These are phyloP conservation scores for Beauveria rudraprayagi DNA, from an alignment of 2,329 filamentous ascomycete genomes.

Conservation along the genomic window DNA sequence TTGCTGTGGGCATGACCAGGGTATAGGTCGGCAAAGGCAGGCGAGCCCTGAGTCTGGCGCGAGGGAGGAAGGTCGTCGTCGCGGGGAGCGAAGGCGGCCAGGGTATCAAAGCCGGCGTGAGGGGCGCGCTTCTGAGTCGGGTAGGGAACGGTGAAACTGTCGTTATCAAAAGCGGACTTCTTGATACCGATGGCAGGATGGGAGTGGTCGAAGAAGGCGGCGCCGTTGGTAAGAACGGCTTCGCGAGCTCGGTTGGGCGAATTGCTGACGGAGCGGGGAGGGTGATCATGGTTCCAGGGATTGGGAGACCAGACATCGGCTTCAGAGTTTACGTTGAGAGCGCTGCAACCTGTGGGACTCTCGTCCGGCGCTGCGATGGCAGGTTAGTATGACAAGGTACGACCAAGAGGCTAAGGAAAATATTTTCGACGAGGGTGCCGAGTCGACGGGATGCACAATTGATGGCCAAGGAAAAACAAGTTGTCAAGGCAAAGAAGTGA, in stretches of 20 bases:
- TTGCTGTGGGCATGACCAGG: slow-evolving; percentile 33
- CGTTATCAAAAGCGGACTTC: slow-evolving; percentile 20
- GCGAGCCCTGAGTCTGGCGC: slow-evolving; percentile 41
- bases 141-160: slow-evolving; percentile 20
- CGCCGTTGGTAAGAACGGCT: slow-evolving; percentile 34
- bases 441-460: not conserved
- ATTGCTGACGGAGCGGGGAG: slow-evolving; percentile 38
- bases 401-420: not conserved
- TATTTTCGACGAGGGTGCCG: not conserved
- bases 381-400: not conserved
- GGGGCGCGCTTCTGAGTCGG: slow-evolving; percentile 24
- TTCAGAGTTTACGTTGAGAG: slow-evolving; percentile 61
- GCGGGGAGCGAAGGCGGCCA: slow-evolving; percentile 28
- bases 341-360: slow-evolving; percentile 57
- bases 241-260: slow-evolving; percentile 52
- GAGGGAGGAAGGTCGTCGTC: slow-evolving; percentile 50
- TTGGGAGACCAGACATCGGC: slow-evolving; percentile 53
- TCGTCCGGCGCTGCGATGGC: slow-evolving; percentile 21
- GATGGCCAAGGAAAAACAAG: not conserved
- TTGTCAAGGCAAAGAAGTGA: not conserved
- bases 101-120: slow-evolving; percentile 31
- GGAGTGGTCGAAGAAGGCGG: slow-evolving; percentile 37
- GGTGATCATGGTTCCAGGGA: slow-evolving; percentile 51
- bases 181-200: slow-evolving; percentile 38
- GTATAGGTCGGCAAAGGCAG: slow-evolving; percentile 26